Conservation (phyloP, 1,284 basidiomycete species). For the Agaricales sp. region DNA sequence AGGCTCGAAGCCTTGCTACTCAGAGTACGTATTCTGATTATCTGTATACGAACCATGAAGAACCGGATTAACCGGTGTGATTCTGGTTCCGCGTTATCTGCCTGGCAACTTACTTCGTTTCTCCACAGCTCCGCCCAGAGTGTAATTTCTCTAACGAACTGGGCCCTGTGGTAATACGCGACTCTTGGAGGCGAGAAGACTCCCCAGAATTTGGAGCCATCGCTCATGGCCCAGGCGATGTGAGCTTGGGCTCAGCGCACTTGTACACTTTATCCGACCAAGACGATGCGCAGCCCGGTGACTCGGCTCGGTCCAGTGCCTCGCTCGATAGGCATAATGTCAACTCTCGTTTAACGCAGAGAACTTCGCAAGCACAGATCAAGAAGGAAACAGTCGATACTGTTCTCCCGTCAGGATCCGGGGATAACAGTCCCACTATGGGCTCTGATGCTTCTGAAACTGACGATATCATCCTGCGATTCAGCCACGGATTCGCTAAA, state of each 20-base stretch:
- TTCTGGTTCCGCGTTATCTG: too few species aligned
- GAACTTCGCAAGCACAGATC: not conserved
- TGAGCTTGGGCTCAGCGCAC: not conserved
- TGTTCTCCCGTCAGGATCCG: not conserved
- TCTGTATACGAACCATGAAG: too few species aligned
- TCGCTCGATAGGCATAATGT: not conserved
- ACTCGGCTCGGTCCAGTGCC: not conserved
- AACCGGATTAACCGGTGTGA: too few species aligned
- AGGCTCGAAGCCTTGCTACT: constrained; percentile 60
- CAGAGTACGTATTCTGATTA: constrained; percentile 42
- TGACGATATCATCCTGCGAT: not conserved
- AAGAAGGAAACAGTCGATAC: not conserved
- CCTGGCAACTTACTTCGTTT: constrained; percentile 9
- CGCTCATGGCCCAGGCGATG: not conserved
- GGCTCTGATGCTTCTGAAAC: not conserved
- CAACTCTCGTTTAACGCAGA: too few species aligned
- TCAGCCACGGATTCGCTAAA: not conserved
- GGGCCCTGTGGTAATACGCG: constrained; percentile 59
- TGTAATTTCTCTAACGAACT: constrained; percentile 57
- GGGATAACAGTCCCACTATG: too few species aligned
- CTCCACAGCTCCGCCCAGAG: constrained; percentile 53
- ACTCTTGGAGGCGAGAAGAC: constrained; percentile 54
- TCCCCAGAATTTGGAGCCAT: too few species aligned
- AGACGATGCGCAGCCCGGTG: not conserved
- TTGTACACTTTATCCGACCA: not conserved